Evolutionary conservation across 371 early-diverging fungal species (phyloP).

Genomic region (Rhizopus microsporus): DNA sequence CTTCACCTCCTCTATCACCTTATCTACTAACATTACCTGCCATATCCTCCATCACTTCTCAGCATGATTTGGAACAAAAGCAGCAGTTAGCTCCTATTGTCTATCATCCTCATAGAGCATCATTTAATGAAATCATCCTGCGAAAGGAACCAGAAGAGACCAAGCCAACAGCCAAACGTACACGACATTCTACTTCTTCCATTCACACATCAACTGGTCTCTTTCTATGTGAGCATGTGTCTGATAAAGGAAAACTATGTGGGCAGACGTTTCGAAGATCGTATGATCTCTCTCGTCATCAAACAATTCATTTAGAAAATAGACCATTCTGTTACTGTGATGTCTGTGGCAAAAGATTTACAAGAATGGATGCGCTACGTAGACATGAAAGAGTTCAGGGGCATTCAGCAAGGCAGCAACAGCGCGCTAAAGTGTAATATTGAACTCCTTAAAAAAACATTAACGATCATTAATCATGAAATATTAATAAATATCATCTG

Average conservation of each 20-base stretch:
- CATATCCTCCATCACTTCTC: conserved; percentile 20
- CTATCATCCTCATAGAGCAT: conserved; percentile 19
- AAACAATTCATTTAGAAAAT: conserved; percentile 48
- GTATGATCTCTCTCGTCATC: conserved; percentile 49
- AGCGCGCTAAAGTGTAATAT: conserved; percentile 3
- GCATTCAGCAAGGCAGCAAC: conserved; percentile 17
- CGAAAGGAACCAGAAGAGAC: not conserved
- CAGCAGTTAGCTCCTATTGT: conserved; percentile 25
- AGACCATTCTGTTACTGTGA: conserved; percentile 45
- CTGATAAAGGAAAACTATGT: conserved; percentile 30
- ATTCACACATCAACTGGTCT: not conserved
- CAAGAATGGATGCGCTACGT: conserved; percentile 51
- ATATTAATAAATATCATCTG: no score
- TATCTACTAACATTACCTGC: conserved; percentile 22
- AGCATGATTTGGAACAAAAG: conserved; percentile 3
- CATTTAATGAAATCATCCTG: conserved; percentile 1
- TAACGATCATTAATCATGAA: no score
- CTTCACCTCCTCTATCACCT: conserved; percentile 12
- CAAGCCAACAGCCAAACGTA: conserved; percentile 1
- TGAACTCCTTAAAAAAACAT: no score
- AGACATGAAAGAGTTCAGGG: conserved; percentile 51
- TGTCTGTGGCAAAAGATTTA: conserved; percentile 49
- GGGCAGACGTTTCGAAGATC: conserved; percentile 48
- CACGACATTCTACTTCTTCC: conserved; percentile 4
- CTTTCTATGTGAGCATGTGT: conserved; percentile 40